These are phyloP conservation scores for Penicillium digitatum DNA, from an alignment of 2,329 filamentous ascomycete species.

Conservation along the genomic window DNA sequence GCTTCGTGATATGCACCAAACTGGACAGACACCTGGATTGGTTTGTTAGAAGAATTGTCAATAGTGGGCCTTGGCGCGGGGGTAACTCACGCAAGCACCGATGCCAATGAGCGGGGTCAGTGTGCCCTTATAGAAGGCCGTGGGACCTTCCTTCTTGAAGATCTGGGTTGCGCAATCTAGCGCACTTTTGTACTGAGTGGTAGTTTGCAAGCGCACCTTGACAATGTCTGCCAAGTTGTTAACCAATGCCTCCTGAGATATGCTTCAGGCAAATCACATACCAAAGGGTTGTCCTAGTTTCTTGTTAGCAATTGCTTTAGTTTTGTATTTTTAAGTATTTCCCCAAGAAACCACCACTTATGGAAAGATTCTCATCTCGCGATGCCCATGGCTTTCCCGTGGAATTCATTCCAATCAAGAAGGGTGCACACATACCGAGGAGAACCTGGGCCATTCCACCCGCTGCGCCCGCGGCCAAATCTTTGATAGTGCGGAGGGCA, in stretches of 20 bases:
- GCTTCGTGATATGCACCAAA: constrained; percentile 96
- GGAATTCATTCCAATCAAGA: constrained; percentile 1
- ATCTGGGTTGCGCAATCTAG: constrained; percentile 77
- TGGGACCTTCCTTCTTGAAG: constrained; percentile 77
- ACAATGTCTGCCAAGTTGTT: constrained; percentile 67
- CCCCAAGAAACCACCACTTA: not conserved
- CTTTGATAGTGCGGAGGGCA: constrained; percentile 68
- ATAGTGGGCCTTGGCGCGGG: not conserved
- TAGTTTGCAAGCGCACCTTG: constrained; percentile 94
- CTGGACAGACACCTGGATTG: constrained; percentile 70
- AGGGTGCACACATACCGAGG: constrained; percentile 61
- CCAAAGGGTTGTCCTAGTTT: constrained; percentile 61
- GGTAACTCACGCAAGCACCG: constrained; percentile 73
- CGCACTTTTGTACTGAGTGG: constrained; percentile 73
- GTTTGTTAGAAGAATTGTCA: constrained; percentile 5
- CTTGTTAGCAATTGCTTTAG: constrained; percentile 25
- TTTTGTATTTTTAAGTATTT: not conserved
- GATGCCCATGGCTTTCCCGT: constrained; percentile 2
- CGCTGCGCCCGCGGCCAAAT: constrained; percentile 83
- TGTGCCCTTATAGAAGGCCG: constrained; percentile 98
- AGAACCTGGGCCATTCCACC: constrained; percentile 93
- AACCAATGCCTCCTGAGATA: constrained; percentile 4
- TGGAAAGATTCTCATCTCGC: not conserved
- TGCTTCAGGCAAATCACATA: constrained; percentile 35
- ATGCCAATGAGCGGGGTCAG: constrained; percentile 92